phyloP scores from a whole-genome alignment of 2,329 filamentous ascomycete genomes.

The Alternaria solani region DNA sequence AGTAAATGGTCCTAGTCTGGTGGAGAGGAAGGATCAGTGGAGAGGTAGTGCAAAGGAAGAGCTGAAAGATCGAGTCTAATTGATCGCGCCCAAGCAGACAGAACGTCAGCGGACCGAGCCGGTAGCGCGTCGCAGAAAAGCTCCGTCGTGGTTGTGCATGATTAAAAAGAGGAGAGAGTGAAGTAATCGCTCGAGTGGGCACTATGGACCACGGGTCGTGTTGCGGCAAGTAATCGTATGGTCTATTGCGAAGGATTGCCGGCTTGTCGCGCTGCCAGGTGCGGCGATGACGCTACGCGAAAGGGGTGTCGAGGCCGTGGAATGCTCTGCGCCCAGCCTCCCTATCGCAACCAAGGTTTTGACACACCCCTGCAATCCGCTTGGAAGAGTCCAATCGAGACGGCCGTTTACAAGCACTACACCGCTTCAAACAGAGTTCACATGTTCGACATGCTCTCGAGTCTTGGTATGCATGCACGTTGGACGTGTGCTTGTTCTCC shows the following conservation, averaged over 20 bases:
- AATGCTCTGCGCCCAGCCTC: slow-evolving; percentile 3
- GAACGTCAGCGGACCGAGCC: slow-evolving; percentile 34
- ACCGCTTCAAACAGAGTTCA: not conserved
- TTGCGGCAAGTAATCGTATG: slow-evolving; percentile 2
- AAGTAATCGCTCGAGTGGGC: not conserved
- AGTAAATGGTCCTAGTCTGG: not conserved
- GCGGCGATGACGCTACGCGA: slow-evolving; percentile 7
- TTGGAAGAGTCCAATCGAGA: not conserved
- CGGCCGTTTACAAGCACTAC: not conserved
- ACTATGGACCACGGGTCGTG: not conserved
- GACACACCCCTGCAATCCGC: not conserved
- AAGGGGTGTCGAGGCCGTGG: slow-evolving; percentile 11
- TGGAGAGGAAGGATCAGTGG: not conserved
- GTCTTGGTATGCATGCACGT: slow-evolving; percentile 5
- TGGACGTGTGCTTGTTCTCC: slow-evolving; percentile 1
- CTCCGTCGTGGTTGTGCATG: slow-evolving; percentile 18
- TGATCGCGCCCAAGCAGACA: slow-evolving; percentile 11
- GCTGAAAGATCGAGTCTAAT: slow-evolving; percentile 12
- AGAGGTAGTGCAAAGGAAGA: slow-evolving; percentile 8
- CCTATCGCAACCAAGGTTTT: slow-evolving; percentile 7
- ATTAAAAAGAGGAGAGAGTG: slow-evolving; percentile 3
- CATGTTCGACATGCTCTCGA: not conserved
- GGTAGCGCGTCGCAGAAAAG: slow-evolving; percentile 25
- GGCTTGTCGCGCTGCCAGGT: slow-evolving; percentile 14
- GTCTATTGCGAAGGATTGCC: slow-evolving; percentile 8